phyloP scores from a whole-genome alignment of 805 yeast species.

The Hagleromyces aurorensis region DNA sequence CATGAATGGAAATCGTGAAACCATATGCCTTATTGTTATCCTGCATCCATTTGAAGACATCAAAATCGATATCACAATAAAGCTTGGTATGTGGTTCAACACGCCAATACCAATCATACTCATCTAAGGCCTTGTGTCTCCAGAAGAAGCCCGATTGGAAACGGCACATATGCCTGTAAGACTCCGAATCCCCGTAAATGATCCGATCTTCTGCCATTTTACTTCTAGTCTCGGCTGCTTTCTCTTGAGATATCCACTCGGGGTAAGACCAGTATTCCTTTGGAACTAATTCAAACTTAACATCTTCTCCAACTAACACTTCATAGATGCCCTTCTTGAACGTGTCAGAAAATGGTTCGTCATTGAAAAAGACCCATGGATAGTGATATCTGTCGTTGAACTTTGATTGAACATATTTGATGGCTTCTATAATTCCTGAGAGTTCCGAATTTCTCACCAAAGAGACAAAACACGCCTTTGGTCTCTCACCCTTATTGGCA shows the following conservation, averaged over 20 bases:
- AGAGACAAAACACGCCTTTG: conserved; percentile 38
- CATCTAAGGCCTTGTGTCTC: conserved; percentile 55
- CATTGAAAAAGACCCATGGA: conserved; percentile 91
- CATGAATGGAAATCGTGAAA: conserved; percentile 66
- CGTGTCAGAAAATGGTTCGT: conserved; percentile 63
- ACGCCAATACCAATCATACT: conserved; percentile 87
- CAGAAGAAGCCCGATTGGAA: conserved; percentile 80
- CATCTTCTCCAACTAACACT: conserved; percentile 57
- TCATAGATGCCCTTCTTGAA: conserved; percentile 49
- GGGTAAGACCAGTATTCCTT: conserved; percentile 85
- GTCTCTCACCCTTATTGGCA: conserved; percentile 15
- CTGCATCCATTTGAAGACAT: conserved; percentile 72
- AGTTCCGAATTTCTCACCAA: conserved; percentile 66
- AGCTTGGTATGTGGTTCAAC: conserved; percentile 78
- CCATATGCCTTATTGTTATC: conserved; percentile 68
- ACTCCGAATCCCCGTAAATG: conserved; percentile 66
- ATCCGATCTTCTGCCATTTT: conserved; percentile 46
- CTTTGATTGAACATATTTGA: conserved; percentile 66
- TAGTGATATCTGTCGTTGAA: conserved; percentile 71
- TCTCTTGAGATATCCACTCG: conserved; percentile 62
- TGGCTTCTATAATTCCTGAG: conserved; percentile 48
- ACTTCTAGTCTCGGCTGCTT: conserved; percentile 57
- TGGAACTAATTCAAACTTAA: conserved; percentile 67
- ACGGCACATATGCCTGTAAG: conserved; percentile 88
- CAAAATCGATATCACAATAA: conserved; percentile 72